A percentile compares a stretch with the other conserved stretches of the same genome.
Conservation (phyloP, 148 eudicot genomes). For the Spergularia marina region DNA sequence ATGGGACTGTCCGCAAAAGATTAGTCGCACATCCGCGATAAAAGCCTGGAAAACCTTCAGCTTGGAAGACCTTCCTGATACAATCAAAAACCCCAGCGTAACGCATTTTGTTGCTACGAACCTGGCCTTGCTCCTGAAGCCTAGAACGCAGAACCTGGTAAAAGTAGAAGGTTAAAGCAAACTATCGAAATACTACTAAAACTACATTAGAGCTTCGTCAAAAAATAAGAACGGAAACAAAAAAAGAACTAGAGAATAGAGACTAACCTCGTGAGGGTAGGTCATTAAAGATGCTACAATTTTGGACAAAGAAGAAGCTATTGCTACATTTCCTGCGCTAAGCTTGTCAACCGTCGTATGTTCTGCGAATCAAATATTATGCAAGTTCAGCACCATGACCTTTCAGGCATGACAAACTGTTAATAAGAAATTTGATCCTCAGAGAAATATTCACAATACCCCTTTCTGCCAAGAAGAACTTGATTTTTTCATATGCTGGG, state of each 20-base stretch:
- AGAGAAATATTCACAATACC: constrained; percentile 38
- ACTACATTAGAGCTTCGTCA: background rate
- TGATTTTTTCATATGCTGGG: constrained; percentile 85
- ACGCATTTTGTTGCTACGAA: constrained; percentile 40
- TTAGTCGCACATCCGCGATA: constrained; percentile 96
- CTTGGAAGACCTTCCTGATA: constrained; percentile 37
- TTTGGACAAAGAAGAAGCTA: constrained; percentile 77
- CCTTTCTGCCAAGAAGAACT: constrained; percentile 65
- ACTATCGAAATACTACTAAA: no score
- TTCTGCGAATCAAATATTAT: constrained; percentile 37
- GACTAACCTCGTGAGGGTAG: constrained; percentile 84
- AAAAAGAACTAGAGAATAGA: background rate
- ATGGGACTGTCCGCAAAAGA: constrained; percentile 79
- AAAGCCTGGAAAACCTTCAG: constrained; percentile 72
- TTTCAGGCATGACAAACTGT: background rate
- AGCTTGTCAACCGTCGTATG: constrained; percentile 58
- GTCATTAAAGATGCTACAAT: constrained; percentile 74
- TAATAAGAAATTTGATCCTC: background rate
- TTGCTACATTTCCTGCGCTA: constrained; percentile 56
- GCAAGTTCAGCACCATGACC: constrained; percentile 9
- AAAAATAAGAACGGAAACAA: background rate
- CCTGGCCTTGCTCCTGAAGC: constrained; percentile 91
- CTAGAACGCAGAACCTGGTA: constrained; percentile 82
- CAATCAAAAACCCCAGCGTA: constrained; percentile 81
- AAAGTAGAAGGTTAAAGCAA: constrained; percentile 3